Percentiles rank a stretch among this genome's conserved stretches.
Conservation (phyloP, 2,329 filamentous ascomycete species). For the Diplodia intermedia region DNA sequence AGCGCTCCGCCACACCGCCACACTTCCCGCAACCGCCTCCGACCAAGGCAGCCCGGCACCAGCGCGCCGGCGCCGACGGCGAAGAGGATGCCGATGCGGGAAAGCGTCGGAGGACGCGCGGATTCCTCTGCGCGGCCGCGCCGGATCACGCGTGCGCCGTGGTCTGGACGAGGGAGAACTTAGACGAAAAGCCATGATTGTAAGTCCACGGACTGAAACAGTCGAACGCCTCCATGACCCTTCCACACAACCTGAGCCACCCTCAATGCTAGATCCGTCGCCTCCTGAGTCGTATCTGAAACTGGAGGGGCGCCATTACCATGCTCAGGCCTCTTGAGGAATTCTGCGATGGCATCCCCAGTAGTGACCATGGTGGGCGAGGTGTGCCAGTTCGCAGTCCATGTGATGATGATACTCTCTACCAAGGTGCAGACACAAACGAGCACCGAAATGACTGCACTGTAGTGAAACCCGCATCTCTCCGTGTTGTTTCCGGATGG, state of each 20-base stretch:
- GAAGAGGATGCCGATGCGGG: constrained; percentile 34
- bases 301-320: constrained; percentile 27
- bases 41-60: neutral
- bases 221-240: neutral
- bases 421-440: neutral
- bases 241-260: neutral
- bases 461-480: neutral
- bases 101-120: no score
- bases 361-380: constrained; percentile 35
- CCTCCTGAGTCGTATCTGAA: neutral
- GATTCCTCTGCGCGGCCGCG: neutral
- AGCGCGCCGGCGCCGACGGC: constrained; percentile 22
- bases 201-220: neutral
- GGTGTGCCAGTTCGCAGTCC: neutral
- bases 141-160: constrained; percentile 34
- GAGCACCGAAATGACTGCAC: neutral
- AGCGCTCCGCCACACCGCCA: neutral
- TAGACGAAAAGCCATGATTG: neutral
- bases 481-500: neutral
- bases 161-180: constrained; percentile 48
- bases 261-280: no score
- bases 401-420: neutral
- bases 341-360: constrained; percentile 41
- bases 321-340: constrained; percentile 37
- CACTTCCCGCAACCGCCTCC: neutral